Conservation (phyloP, 208 protist species). For the Phytomonas francai region DNA sequence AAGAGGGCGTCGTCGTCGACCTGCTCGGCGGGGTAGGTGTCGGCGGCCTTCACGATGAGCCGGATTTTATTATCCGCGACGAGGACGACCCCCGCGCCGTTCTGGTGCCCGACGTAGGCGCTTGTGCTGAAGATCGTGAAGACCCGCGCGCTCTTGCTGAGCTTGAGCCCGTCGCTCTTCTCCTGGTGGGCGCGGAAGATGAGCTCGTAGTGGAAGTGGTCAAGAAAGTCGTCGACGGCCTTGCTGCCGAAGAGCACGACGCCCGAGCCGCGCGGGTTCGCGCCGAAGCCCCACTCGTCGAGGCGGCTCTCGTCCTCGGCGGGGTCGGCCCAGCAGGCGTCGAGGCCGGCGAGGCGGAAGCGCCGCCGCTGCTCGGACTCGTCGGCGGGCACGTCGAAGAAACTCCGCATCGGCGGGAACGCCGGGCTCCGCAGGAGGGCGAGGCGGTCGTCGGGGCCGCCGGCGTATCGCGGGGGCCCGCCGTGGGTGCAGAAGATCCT, state of each 20-base stretch:
- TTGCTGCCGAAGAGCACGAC: conserved; percentile 81
- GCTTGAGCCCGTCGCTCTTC: conserved; percentile 87
- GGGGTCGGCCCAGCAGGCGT: conserved; percentile 89
- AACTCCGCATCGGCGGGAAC: conserved; percentile 74
- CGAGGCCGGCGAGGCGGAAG: conserved; percentile 76
- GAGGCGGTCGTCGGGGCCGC: conserved; percentile 75
- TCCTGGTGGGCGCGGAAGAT: conserved; percentile 92
- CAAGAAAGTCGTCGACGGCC: conserved; percentile 86
- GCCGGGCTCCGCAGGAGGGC: conserved; percentile 50
- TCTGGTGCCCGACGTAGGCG: conserved; percentile 88
- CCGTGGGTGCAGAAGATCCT: conserved; percentile 93
- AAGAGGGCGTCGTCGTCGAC: conserved; percentile 25
- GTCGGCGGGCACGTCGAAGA: conserved; percentile 72
- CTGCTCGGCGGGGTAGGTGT: conserved; percentile 52
- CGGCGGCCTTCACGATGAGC: conserved; percentile 86
- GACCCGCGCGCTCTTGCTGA: conserved; percentile 84
- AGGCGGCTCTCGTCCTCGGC: conserved; percentile 74
- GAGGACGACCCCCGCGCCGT: conserved; percentile 87
- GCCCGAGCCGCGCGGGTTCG: conserved; percentile 77
- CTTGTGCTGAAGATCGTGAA: conserved; percentile 93
- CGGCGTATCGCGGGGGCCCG: conserved; percentile 84
- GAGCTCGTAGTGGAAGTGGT: conserved; percentile 79
- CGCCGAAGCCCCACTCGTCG: conserved; percentile 80
- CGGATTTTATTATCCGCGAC: conserved; percentile 85
- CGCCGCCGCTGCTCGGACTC: conserved; percentile 56